Base-by-base conservation (phyloP, 176 grass and related monocot species). In the Oryza officinalis region DNA sequence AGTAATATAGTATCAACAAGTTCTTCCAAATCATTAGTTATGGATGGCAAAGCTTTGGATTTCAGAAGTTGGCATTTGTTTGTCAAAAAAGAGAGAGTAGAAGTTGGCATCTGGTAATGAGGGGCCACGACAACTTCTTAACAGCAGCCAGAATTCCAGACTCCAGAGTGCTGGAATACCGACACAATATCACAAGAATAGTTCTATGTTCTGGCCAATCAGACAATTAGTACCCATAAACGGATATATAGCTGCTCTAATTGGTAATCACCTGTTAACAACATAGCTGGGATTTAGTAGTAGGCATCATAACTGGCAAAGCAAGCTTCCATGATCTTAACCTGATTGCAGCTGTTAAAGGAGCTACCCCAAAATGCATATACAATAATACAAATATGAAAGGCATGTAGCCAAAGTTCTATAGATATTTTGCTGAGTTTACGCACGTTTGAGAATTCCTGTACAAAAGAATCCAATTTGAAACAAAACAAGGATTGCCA, bases 391-490 rank as follows among this genome's bases (percentile, higher is more conserved):
- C 22, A 67, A 23, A 41, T 6, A 61, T 61, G 57, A 61, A n/a
- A 38, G 37, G 37, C 37, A 61, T 50, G 50, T 25, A n/a, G 52
- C 18, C 20, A 80, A 35, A 35, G 5, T 35, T 3, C 28, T 30
- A 30, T n/a, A n/a, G 9, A 81, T 15, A 44, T 5, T 4, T 46
- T 50, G 63, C 8, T 76, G 33, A 65, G 4, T 35, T 68, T 27
- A 10, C 0, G n/a, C 1, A 27, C 66, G 78, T 67, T 73, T 35
- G 45, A 86, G 47, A 73, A 33, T 65, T 64, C 26, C 80, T 80
- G 80, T 90, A 90, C 84, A 90, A 15, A 72, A 63, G 38, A 86
- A 79, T 75, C 1, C 30, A 65, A 85, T 50, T 38, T 89, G 38
- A 86, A 83, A 69, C 27, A 31, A 67, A 71, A 27, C 31, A 73